Conservation (phyloP, 176 grass and related monocot genomes). For the Oryza meyeriana region DNA sequence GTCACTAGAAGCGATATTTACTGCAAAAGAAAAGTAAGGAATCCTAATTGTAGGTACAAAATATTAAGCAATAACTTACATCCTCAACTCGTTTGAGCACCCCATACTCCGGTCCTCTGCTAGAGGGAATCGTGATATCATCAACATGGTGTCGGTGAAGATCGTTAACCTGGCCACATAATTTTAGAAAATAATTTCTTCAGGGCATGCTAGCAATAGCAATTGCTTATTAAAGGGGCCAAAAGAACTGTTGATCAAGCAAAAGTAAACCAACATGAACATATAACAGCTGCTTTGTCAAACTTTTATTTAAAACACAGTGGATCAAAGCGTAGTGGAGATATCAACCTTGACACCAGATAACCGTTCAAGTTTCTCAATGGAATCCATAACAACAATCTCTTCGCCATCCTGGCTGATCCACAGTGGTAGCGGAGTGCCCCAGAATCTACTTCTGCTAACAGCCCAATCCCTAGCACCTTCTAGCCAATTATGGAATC, state of each 20-base stretch:
- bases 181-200: constrained; percentile 14
- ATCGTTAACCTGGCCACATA: constrained; percentile 69
- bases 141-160: constrained; percentile 96
- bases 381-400: constrained; percentile 86
- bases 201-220: background rate
- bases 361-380: constrained; percentile 89
- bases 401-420: constrained; percentile 91
- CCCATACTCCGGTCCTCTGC: constrained; percentile 64
- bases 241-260: background rate
- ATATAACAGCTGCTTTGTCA: background rate
- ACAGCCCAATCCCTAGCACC: constrained; percentile 97
- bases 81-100: constrained; percentile 94
- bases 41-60: background rate
- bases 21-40: background rate
- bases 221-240: background rate
- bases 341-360: constrained; percentile 85
- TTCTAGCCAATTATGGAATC: constrained; percentile 99
- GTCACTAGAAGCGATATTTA: background rate
- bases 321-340: background rate
- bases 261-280: constrained; percentile 1
- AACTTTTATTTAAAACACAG: constrained; percentile 4
- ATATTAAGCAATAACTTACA: constrained; percentile 51
- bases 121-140: constrained; percentile 94
- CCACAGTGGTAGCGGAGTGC: constrained; percentile 95
- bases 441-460: constrained; percentile 98